Evolutionary conservation across 768 basidiomycete species (phyloP).

Genomic region (Boletus reticulatus): DNA sequence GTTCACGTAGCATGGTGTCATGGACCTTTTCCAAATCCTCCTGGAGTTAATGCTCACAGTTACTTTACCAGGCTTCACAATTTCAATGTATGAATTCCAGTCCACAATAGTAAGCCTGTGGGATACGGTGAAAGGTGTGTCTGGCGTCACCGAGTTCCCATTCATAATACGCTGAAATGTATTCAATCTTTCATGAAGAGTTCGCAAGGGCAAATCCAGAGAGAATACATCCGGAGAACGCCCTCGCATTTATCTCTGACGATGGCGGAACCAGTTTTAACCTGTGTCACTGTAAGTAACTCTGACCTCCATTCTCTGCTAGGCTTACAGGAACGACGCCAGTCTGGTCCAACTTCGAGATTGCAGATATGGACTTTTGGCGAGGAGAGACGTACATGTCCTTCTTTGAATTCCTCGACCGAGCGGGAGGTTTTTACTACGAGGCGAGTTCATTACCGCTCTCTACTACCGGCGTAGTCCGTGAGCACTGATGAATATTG

Average conservation of each 20-base stretch:
- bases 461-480: background rate
- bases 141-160: constrained; percentile 28
- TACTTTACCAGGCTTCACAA: constrained; percentile 49
- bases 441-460: constrained; percentile 46
- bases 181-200: constrained; percentile 5
- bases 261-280: constrained; percentile 64
- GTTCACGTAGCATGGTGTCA: background rate
- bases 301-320: background rate
- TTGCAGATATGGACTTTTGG: constrained; percentile 84
- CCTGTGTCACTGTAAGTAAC: constrained; percentile 56
- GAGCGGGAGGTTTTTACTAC: constrained; percentile 84
- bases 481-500: background rate
- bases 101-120: constrained; percentile 65
- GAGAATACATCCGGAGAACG: constrained; percentile 49
- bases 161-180: constrained; percentile 35
- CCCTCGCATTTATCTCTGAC: constrained; percentile 61
- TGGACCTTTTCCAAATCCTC: background rate
- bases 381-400: constrained; percentile 76
- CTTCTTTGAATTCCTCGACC: constrained; percentile 82
- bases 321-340: background rate
- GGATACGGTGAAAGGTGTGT: constrained; percentile 53
- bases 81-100: constrained; percentile 59
- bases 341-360: constrained; percentile 97
- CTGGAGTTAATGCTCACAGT: background rate
- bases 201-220: constrained; percentile 41